Percentiles rank a stretch among this genome's conserved stretches.
Evolutionary conservation across 2,329 filamentous ascomycete genomes (phyloP).

Genomic region (Blumeriella jaapii): DNA sequence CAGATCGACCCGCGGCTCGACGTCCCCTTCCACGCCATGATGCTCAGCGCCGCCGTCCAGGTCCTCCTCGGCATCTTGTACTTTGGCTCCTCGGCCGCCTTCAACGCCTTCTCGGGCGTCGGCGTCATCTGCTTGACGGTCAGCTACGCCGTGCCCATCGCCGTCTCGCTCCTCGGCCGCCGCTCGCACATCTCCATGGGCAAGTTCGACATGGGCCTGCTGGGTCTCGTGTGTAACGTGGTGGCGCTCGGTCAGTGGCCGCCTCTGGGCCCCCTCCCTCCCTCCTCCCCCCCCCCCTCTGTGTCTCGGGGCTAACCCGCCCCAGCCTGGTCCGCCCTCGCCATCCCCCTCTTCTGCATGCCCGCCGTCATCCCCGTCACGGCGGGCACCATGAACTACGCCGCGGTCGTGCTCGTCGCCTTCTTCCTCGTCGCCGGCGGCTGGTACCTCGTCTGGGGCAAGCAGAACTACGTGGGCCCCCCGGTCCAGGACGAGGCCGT

Average conservation of each 20-base stretch:
- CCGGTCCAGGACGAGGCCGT: slow-evolving; percentile 31
- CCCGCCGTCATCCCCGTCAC: slow-evolving; percentile 51
- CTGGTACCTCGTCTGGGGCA: slow-evolving; percentile 62
- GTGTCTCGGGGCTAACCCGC: slow-evolving; percentile 2
- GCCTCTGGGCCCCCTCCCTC: not conserved
- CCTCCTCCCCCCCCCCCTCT: not conserved
- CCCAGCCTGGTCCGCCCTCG: slow-evolving; percentile 54
- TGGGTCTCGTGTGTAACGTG: slow-evolving; percentile 52
- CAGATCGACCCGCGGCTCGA: slow-evolving; percentile 49
- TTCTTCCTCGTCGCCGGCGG: slow-evolving; percentile 47
- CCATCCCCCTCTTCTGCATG: slow-evolving; percentile 66
- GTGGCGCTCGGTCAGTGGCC: slow-evolving; percentile 1
- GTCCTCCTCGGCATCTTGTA: slow-evolving; percentile 55
- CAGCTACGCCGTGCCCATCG: slow-evolving; percentile 56
- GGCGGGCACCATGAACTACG: slow-evolving; percentile 45
- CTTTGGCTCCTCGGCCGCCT: slow-evolving; percentile 57
- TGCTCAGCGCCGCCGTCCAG: slow-evolving; percentile 56
- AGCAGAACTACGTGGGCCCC: slow-evolving; percentile 46
- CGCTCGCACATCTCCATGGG: slow-evolving; percentile 40
- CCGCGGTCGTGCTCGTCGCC: slow-evolving; percentile 57
- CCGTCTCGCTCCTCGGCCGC: slow-evolving; percentile 48
- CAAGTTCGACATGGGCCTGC: slow-evolving; percentile 47
- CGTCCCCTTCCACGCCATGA: slow-evolving; percentile 60
- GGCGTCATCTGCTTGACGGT: slow-evolving; percentile 60
- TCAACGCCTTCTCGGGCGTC: slow-evolving; percentile 60